A percentile compares a stretch with the other conserved stretches of the same genome.
phyloP scores from a whole-genome alignment of 2,329 filamentous ascomycete species.

The Aspergillus aculeatinus region DNA sequence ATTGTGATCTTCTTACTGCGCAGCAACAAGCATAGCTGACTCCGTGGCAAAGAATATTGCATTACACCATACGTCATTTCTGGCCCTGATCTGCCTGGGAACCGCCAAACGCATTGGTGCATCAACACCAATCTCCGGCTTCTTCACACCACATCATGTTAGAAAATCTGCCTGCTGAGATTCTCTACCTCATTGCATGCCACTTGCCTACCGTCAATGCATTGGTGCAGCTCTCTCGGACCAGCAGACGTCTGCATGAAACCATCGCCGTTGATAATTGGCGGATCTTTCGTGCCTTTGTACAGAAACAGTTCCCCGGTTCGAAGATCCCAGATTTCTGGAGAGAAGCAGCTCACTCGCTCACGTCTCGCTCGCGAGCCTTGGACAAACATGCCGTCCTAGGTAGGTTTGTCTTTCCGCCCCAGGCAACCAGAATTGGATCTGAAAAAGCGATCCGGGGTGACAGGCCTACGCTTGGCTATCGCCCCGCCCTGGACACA shows the following conservation, averaged over 20 bases:
- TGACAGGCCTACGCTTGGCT: constrained; percentile 56
- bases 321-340: constrained; percentile 44
- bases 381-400: constrained; percentile 58
- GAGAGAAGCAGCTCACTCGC: constrained; percentile 53
- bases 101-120: background rate
- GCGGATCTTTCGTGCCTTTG: constrained; percentile 48
- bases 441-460: constrained; percentile 35
- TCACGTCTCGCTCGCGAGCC: constrained; percentile 58
- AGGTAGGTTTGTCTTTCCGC: constrained; percentile 53
- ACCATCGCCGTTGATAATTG: constrained; percentile 51
- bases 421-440: constrained; percentile 42
- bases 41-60: background rate
- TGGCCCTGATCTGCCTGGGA: background rate
- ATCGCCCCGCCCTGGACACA: constrained; percentile 58
- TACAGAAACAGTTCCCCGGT: constrained; percentile 50
- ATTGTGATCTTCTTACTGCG: background rate
- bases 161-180: constrained; percentile 42
- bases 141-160: constrained; percentile 25
- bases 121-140: background rate
- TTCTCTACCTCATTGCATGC: constrained; percentile 43
- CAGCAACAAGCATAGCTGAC: background rate
- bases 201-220: constrained; percentile 48
- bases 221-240: constrained; percentile 46
- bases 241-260: constrained; percentile 47
- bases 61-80: constrained; percentile 1